Percentiles rank a stretch among this genome's conserved stretches.
These are phyloP conservation scores for Paragyromitra xinjiangensis DNA, from an alignment of 495 filamentous ascomycete genomes.

Conservation along the genomic window DNA sequence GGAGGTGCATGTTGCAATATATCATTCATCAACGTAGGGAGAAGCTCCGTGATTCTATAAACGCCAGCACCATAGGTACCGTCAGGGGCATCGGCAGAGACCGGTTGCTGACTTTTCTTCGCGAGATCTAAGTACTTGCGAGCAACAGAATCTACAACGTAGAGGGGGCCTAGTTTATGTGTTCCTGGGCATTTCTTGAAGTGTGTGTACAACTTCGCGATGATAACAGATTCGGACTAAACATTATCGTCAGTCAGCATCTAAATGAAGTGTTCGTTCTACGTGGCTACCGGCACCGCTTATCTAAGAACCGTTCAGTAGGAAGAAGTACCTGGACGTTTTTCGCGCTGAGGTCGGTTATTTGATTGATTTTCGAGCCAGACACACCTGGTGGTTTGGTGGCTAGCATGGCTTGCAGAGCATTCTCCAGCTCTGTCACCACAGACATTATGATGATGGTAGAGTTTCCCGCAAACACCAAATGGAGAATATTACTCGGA, in stretches of 20 bases:
- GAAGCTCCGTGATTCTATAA: constrained; percentile 92
- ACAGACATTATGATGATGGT: constrained; percentile 61
- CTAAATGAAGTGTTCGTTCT: constrained; percentile 51
- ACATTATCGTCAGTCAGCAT: constrained; percentile 51
- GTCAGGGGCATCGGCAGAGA: constrained; percentile 78
- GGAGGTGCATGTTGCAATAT: constrained; percentile 89
- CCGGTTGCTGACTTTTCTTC: constrained; percentile 80
- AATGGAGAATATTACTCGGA: constrained; percentile 55
- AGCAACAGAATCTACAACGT: constrained; percentile 99
- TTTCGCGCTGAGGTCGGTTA: constrained; percentile 83
- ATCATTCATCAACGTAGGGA: constrained; percentile 94
- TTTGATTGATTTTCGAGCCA: constrained; percentile 83
- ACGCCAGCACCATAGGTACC: constrained; percentile 95
- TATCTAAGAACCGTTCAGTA: constrained; percentile 52
- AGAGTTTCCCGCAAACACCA: constrained; percentile 49
- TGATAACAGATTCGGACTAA: constrained; percentile 92
- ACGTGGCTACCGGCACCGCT: constrained; percentile 51
- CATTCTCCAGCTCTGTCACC: constrained; percentile 88
- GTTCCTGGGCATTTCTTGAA: constrained; percentile 95
- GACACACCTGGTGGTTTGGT: constrained; percentile 94
- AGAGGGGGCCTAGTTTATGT: constrained; percentile 98
- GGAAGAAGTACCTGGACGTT: constrained; percentile 86
- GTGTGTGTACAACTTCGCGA: constrained; percentile 94
- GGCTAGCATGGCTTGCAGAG: constrained; percentile 87
- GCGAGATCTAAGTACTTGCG: constrained; percentile 98